A percentile compares a stretch with the other conserved stretches of the same genome.
These are phyloP conservation scores for Myrmaecium sp. DNA, from an alignment of 2,329 filamentous ascomycete genomes.

Conservation along the genomic window DNA sequence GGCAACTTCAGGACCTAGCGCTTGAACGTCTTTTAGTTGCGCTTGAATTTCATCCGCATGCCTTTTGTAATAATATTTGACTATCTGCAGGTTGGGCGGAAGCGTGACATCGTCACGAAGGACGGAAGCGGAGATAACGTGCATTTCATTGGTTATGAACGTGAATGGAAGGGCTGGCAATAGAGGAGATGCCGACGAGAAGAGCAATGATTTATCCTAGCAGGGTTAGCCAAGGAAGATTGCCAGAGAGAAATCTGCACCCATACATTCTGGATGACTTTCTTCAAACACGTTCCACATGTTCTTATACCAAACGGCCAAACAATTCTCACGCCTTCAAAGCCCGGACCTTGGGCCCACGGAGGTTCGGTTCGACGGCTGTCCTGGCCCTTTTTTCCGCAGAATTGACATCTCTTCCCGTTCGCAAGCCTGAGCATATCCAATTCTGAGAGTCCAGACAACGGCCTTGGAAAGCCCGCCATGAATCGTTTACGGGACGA, in stretches of 20 bases:
- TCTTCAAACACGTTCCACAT: constrained; percentile 49
- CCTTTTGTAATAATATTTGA: constrained; percentile 47
- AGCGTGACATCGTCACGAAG: constrained; percentile 34
- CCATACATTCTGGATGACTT: constrained; percentile 47
- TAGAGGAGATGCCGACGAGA: constrained; percentile 45
- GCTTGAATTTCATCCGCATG: constrained; percentile 45
- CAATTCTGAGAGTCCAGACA: constrained; percentile 48
- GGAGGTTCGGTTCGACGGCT: constrained; percentile 17
- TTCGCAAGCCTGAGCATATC: constrained; percentile 61
- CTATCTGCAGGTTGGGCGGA: constrained; percentile 33
- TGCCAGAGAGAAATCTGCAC: no score
- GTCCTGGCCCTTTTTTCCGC: constrained; percentile 27
- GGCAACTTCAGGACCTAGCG: constrained; percentile 48
- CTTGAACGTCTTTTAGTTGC: constrained; percentile 46
- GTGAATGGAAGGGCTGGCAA: constrained; percentile 53
- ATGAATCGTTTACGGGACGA: constrained; percentile 48
- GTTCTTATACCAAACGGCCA: constrained; percentile 55
- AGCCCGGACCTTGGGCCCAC: constrained; percentile 46
- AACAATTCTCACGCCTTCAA: constrained; percentile 42
- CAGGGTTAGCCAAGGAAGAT: constrained; percentile 8
- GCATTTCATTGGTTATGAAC: constrained; percentile 43
- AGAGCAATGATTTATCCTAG: constrained; percentile 53
- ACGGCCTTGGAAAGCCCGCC: constrained; percentile 51
- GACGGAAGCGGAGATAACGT: constrained; percentile 40
- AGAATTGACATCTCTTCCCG: constrained; percentile 50